Evolutionary conservation across 1,139 yeast genomes (phyloP).

Genomic region (Suhomyces atakaporum): DNA sequence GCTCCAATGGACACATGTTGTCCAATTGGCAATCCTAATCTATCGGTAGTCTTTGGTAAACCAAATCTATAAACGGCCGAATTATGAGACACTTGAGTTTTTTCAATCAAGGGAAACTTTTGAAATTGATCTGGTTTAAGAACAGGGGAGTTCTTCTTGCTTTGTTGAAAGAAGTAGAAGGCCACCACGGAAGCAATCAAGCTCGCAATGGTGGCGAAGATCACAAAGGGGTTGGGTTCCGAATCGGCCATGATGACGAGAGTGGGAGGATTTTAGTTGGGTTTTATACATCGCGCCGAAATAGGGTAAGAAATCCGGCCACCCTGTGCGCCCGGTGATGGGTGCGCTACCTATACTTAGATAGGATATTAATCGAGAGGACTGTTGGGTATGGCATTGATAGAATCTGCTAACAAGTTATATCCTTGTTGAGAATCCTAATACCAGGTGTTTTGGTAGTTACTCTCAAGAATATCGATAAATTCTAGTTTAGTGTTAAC

Average conservation of each 20-base stretch:
- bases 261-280: slow-evolving; percentile 4
- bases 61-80: slow-evolving; percentile 85
- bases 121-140: slow-evolving; percentile 68
- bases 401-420: no score
- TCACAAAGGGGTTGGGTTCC: slow-evolving; percentile 41
- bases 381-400: no score
- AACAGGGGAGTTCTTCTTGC: slow-evolving; percentile 50
- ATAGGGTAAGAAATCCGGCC: background rate
- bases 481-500: no score
- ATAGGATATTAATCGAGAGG: no score
- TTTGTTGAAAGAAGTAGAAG: slow-evolving; percentile 37
- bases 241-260: slow-evolving; percentile 17
- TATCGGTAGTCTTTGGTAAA: slow-evolving; percentile 72
- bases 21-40: slow-evolving; percentile 90
- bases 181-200: slow-evolving; percentile 42
- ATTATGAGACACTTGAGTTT: slow-evolving; percentile 77
- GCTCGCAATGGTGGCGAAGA: slow-evolving; percentile 46
- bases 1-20: slow-evolving; percentile 87
- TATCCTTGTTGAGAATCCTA: no score
- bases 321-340: no score
- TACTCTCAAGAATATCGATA: no score
- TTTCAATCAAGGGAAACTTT: slow-evolving; percentile 81
- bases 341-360: no score
- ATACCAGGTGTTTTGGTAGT: no score
- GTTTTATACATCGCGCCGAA: slow-evolving; percentile 9